A percentile compares a stretch with the other conserved stretches of the same genome.
phyloP scores from a whole-genome alignment of 1,284 basidiomycete genomes.

The Rhodotorula sp. region DNA sequence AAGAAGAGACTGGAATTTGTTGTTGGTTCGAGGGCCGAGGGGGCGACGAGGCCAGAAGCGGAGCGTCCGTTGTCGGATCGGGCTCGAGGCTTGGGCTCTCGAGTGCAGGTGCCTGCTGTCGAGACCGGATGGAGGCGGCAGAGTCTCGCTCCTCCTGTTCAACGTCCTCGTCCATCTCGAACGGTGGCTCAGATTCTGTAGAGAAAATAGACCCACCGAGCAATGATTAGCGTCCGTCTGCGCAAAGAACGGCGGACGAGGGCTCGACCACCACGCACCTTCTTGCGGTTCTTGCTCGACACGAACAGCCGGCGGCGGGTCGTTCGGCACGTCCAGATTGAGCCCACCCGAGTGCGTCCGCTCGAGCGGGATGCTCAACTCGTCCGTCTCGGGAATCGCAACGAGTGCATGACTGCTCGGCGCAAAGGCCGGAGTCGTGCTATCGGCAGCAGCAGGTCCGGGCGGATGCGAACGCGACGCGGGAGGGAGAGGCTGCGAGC shows the following conservation, averaged over 20 bases:
- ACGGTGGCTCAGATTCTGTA: constrained; percentile 7
- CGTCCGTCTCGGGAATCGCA: constrained; percentile 35
- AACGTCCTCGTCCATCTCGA: constrained; percentile 45
- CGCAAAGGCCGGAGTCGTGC: constrained; percentile 17
- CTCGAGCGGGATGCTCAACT: constrained; percentile 20
- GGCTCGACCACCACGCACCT: not conserved
- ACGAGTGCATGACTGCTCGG: constrained; percentile 25
- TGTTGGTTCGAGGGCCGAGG: not conserved
- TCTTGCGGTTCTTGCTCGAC: not conserved
- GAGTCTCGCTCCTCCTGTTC: constrained; percentile 13
- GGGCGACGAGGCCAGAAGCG: not conserved
- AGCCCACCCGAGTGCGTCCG: not conserved
- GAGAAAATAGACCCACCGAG: not conserved
- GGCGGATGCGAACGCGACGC: not conserved
- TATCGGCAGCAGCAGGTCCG: not conserved
- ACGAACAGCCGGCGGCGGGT: not conserved
- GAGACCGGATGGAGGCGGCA: not conserved
- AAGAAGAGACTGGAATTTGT: not conserved
- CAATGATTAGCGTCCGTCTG: too few species aligned
- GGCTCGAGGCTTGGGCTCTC: constrained; percentile 1
- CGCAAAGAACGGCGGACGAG: not conserved
- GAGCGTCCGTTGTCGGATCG: not conserved
- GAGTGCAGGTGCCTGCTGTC: not conserved
- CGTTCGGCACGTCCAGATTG: not conserved
- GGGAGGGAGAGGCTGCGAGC: not conserved